Conservation (phyloP, 2,329 filamentous ascomycete genomes). For the Scedosporium apiospermum region DNA sequence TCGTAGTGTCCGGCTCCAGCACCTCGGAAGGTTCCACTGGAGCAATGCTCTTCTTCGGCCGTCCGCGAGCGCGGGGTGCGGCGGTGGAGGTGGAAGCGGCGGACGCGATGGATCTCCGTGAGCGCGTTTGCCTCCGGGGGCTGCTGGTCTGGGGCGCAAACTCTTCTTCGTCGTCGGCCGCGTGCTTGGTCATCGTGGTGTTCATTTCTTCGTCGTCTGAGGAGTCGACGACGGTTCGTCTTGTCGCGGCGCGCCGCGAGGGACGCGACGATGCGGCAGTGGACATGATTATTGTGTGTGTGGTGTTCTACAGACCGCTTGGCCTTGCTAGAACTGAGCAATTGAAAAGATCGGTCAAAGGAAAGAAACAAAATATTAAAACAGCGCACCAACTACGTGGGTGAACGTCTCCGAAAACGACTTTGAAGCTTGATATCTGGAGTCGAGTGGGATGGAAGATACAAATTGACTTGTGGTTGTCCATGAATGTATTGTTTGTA, state of each 20-base stretch:
- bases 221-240: slow-evolving; percentile 67
- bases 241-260: slow-evolving; percentile 37
- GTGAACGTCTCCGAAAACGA: neutral
- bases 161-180: slow-evolving; percentile 62
- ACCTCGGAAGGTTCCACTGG: slow-evolving; percentile 25
- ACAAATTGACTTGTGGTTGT: slow-evolving; percentile 1
- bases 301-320: neutral
- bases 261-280: slow-evolving; percentile 28
- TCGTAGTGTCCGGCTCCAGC: slow-evolving; percentile 22
- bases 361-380: neutral
- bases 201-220: slow-evolving; percentile 68
- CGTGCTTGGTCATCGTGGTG: slow-evolving; percentile 38
- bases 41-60: slow-evolving; percentile 31
- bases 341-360: neutral
- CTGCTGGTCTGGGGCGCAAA: slow-evolving; percentile 64
- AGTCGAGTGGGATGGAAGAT: neutral
- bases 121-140: slow-evolving; percentile 39
- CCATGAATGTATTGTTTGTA: slow-evolving; percentile 2
- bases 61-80: slow-evolving; percentile 29
- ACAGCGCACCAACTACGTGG: neutral
- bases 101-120: slow-evolving; percentile 33
- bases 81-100: slow-evolving; percentile 37
- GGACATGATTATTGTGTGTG: slow-evolving; percentile 18
- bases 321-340: neutral
- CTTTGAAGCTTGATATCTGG: neutral